phyloP scores from a whole-genome alignment of 139 green algal species.

The Coelastrella sp. region DNA sequence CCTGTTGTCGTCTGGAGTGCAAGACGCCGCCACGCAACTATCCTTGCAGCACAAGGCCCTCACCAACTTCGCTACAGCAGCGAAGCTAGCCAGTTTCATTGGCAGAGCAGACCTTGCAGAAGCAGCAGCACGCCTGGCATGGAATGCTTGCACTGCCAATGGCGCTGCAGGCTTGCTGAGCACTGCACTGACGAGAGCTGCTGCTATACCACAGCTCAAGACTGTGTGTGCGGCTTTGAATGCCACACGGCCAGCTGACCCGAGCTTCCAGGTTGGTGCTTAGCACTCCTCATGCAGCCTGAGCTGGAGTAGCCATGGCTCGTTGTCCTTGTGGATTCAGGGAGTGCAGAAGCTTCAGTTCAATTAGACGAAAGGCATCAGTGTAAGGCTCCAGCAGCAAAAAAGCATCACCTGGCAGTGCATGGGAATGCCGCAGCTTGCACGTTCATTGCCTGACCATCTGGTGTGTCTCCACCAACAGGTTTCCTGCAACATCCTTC shows the following conservation, averaged over 20 bases:
- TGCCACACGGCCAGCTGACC: constrained; percentile 47
- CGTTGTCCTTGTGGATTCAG: neutral
- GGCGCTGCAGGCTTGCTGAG: constrained; percentile 29
- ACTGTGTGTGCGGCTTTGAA: constrained; percentile 51
- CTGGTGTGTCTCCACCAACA: constrained; percentile 21
- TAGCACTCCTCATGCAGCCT: neutral
- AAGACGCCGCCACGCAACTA: constrained; percentile 46
- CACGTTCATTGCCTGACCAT: neutral
- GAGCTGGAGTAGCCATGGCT: neutral
- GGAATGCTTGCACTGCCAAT: constrained; percentile 46
- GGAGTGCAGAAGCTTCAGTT: neutral
- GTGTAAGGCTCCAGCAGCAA: no score
- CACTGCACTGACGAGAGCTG: constrained; percentile 53
- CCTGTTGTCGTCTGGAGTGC: neutral
- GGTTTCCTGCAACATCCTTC: constrained; percentile 64
- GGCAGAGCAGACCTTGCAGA: constrained; percentile 51
- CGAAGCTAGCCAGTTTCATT: constrained; percentile 58
- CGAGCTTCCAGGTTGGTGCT: constrained; percentile 63
- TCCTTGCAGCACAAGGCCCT: constrained; percentile 54
- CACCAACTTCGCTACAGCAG: constrained; percentile 49
- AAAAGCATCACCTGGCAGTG: no score
- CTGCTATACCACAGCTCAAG: constrained; percentile 46
- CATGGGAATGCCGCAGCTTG: neutral
- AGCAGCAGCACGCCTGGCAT: constrained; percentile 51
- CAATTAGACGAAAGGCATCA: no score